Evolutionary conservation across 805 yeast genomes (phyloP), one percentile per base, ranked within the genome.

Genomic region (Diddensiella caesifluorescens): DNA sequence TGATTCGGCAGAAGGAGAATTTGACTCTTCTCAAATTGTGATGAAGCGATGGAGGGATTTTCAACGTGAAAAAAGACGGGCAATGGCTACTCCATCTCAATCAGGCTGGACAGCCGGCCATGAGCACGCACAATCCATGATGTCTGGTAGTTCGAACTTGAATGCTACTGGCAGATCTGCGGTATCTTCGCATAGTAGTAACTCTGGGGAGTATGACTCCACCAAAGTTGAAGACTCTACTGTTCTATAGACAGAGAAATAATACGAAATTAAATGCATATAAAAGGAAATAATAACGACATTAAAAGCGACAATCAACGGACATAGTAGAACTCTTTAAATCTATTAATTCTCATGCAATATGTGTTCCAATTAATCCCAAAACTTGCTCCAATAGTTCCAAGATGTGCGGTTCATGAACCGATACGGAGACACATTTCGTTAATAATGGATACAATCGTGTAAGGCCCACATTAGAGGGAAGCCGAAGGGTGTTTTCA

Each of bases 1-100:
- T 58, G 83, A 77, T 34, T 83, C 71, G 19, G 71, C 53, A 18
- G 83, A 75, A 33, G 97, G 97, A 53, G 81, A 79, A 48, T 92
- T 90, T 60, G 97, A 90, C 61, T 84, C 92, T n/a, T 79, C 94
- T 1, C 77, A 77, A 56, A 92, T 92, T 59, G 75, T 76, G 38
- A 89, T 90, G 90, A 85, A 82, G 71, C 73, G 90, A 45, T 92
- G 98, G 98, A 77, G 86, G 59, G 97, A 92, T 51, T 88, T 77
- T 68, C 97, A 89, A 62, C 69, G 84, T 51, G 87, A 83, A 23
- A 30, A 95, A 77, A 65, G 92, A 79, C 39, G 54, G 23, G 38
- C 38, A 13, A 29, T 44, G 5, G 41, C 40, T 31, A 22, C 39
- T 9, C 45, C 49, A 9, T 38, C 47, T 4, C 38, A 26, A 18